A percentile compares a stretch with the other conserved stretches of the same genome.
Evolutionary conservation across 768 basidiomycete genomes (phyloP).

Genomic region (Hygrophorus pudorinus): DNA sequence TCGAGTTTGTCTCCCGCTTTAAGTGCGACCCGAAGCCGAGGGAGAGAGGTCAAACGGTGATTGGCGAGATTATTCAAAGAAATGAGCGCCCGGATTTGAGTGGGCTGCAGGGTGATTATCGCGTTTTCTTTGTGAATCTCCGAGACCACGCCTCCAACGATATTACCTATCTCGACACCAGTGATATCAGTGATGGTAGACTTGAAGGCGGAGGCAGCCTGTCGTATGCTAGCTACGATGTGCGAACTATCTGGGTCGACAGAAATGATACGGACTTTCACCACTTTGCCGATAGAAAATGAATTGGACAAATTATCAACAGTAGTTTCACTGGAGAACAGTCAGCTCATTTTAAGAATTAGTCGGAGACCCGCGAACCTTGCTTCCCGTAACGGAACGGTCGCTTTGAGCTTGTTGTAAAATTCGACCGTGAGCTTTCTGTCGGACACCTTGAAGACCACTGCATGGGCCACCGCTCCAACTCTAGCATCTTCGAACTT

Average conservation of each 20-base stretch:
- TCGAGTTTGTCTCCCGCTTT: slow-evolving; percentile 61
- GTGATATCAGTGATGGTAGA: slow-evolving; percentile 51
- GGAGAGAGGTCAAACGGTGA: slow-evolving; percentile 51
- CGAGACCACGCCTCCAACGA: slow-evolving; percentile 56
- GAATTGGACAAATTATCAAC: slow-evolving; percentile 44
- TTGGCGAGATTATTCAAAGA: slow-evolving; percentile 85
- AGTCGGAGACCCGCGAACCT: slow-evolving; percentile 42
- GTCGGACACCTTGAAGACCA: slow-evolving; percentile 74
- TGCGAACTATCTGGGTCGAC: slow-evolving; percentile 48
- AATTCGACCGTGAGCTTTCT: slow-evolving; percentile 82
- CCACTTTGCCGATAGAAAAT: slow-evolving; percentile 73
- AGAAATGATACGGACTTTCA: slow-evolving; percentile 72
- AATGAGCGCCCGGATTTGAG: slow-evolving; percentile 67
- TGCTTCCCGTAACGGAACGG: slow-evolving; percentile 72
- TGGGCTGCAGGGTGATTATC: slow-evolving; percentile 62
- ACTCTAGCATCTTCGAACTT: slow-evolving; percentile 55
- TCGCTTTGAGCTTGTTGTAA: slow-evolving; percentile 79
- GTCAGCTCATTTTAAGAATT: background rate
- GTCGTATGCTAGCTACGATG: slow-evolving; percentile 80
- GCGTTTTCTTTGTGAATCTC: slow-evolving; percentile 84
- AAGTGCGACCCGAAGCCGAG: slow-evolving; percentile 54
- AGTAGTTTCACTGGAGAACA: slow-evolving; percentile 50
- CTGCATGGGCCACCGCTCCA: slow-evolving; percentile 70
- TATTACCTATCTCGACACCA: slow-evolving; percentile 67
- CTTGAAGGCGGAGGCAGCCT: slow-evolving; percentile 49